phyloP scores from a whole-genome alignment of 176 grass and related monocot genomes.

The Hordeum marinum region DNA sequence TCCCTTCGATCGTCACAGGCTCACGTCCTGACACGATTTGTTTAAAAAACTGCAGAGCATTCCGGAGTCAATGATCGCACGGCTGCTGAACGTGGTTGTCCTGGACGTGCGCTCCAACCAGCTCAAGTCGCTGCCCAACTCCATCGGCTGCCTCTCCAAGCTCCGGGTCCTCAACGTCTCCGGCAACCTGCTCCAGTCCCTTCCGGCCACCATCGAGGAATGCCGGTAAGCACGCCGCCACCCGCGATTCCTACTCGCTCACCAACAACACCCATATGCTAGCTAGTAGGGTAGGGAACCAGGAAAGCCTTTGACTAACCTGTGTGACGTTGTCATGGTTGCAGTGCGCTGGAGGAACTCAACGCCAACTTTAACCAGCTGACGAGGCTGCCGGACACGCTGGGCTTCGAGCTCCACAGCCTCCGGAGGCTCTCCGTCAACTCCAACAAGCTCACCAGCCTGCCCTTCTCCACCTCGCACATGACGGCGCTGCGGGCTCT shows the following conservation, averaged over 20 bases:
- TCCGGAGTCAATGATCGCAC: slow-evolving; percentile 85
- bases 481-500: slow-evolving; percentile 62
- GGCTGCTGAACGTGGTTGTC: slow-evolving; percentile 75
- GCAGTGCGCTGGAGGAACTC: slow-evolving; percentile 76
- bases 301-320: not conserved
- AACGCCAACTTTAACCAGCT: slow-evolving; percentile 98
- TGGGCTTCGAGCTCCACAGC: slow-evolving; percentile 86
- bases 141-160: slow-evolving; percentile 96
- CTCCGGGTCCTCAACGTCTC: slow-evolving; percentile 88
- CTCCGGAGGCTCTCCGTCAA: slow-evolving; percentile 72
- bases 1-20: not conserved
- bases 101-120: slow-evolving; percentile 96
- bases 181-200: slow-evolving; percentile 73
- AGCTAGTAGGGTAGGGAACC: not conserved
- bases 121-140: slow-evolving; percentile 84
- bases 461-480: slow-evolving; percentile 79
- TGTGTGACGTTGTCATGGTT: not conserved
- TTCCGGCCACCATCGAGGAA: slow-evolving; percentile 83
- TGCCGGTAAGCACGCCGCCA: slow-evolving; percentile 47
- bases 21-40: not conserved
- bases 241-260: not conserved
- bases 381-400: slow-evolving; percentile 72
- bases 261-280: too few relatives aligned
- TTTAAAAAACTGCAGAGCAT: slow-evolving; percentile 47
- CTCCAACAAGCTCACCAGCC: slow-evolving; percentile 73